A percentile compares a stretch with the other conserved stretches of the same genome.
Conservation (phyloP, 306 rosid genomes). For the Carpinus fangiana region DNA sequence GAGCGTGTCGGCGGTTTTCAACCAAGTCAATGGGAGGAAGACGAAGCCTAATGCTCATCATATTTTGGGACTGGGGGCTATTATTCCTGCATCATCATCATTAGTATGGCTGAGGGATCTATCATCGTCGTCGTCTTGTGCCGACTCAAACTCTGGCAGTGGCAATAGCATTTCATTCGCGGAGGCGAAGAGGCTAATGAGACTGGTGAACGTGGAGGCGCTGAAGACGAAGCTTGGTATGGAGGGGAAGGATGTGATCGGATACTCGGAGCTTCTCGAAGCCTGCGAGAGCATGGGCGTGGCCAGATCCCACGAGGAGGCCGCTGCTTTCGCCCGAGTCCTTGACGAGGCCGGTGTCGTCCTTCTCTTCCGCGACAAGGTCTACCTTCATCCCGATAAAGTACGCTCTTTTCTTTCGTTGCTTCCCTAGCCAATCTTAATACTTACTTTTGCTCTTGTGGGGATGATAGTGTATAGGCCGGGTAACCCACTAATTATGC, state of each 20-base stretch:
- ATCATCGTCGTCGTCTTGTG: constrained; percentile 6
- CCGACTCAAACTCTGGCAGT: constrained; percentile 19
- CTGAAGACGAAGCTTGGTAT: constrained; percentile 66
- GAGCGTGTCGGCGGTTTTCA: constrained; percentile 4
- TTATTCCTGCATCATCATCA: background rate
- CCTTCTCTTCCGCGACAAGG: constrained; percentile 85
- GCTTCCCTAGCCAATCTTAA: background rate
- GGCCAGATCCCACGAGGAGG: constrained; percentile 71
- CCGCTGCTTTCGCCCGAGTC: constrained; percentile 64
- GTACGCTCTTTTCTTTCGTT: constrained; percentile 30
- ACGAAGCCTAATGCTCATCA: background rate
- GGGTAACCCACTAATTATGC: background rate
- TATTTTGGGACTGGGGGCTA: constrained; percentile 5
- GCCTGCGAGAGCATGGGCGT: constrained; percentile 76
- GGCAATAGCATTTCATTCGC: constrained; percentile 49
- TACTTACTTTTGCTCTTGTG: background rate
- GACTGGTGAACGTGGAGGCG: constrained; percentile 85
- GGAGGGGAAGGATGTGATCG: constrained; percentile 72
- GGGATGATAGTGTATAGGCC: background rate
- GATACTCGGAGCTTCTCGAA: constrained; percentile 67
- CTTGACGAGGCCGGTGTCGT: constrained; percentile 96
- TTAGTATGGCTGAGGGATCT: background rate
- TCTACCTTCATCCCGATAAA: constrained; percentile 89
- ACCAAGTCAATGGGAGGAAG: background rate
- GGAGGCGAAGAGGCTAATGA: constrained; percentile 88